phyloP scores from a whole-genome alignment of 1,139 yeast genomes.

The Geotrichum restrictum region DNA sequence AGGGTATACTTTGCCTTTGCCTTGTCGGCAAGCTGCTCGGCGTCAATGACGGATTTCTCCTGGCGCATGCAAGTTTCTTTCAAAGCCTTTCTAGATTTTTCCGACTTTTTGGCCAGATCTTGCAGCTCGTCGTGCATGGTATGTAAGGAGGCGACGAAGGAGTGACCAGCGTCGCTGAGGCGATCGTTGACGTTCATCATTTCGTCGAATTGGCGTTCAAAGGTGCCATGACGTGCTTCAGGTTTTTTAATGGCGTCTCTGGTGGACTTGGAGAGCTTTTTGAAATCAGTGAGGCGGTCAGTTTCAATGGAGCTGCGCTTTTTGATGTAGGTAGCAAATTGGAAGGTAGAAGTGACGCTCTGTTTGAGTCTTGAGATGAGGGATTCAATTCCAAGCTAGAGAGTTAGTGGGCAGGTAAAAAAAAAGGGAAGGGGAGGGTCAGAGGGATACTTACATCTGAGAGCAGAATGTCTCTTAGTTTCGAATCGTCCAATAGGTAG shows the following conservation, averaged over 20 bases:
- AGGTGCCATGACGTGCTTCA: slow-evolving; percentile 60
- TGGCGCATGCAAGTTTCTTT: slow-evolving; percentile 79
- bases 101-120: slow-evolving; percentile 66
- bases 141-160: slow-evolving; percentile 74
- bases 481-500: slow-evolving; percentile 45
- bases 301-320: slow-evolving; percentile 76
- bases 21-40: slow-evolving; percentile 80
- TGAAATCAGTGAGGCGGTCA: slow-evolving; percentile 69
- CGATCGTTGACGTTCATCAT: slow-evolving; percentile 76
- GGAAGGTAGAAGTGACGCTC: slow-evolving; percentile 77
- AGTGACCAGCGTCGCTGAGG: slow-evolving; percentile 63
- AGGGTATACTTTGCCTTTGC: slow-evolving; percentile 78
- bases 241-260: slow-evolving; percentile 49
- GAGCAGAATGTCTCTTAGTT: slow-evolving; percentile 47
- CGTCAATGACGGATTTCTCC: slow-evolving; percentile 79
- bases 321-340: slow-evolving; percentile 71
- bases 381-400: slow-evolving; percentile 50
- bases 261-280: slow-evolving; percentile 59
- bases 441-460: slow-evolving; percentile 45
- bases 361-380: slow-evolving; percentile 72
- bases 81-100: slow-evolving; percentile 64
- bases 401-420: too few relatives aligned
- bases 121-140: slow-evolving; percentile 81
- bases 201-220: slow-evolving; percentile 60
- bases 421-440: too few relatives aligned